Base-by-base conservation (phyloP, 2,329 filamentous ascomycete genomes). In the Zasmidium cellare region DNA sequence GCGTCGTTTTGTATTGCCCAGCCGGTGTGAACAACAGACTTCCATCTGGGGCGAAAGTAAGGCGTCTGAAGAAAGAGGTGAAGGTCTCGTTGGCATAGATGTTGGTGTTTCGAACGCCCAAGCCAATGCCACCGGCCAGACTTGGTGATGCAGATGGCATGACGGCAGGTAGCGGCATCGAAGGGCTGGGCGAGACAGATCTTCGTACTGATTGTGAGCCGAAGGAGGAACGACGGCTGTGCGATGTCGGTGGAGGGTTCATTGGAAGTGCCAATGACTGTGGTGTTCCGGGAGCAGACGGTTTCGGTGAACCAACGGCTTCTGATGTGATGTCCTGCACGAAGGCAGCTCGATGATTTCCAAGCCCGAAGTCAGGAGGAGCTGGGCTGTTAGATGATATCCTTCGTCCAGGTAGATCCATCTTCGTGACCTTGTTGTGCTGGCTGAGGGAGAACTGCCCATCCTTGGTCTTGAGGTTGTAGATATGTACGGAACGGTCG, bases 51-150 rank as follows among this genome's bases (percentile, higher is more conserved):
- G 96, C 92, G 71, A 99, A 99, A 0, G 93, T 92, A 51, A 99
- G 80, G 48, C 94, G 86, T 53, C 94, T 84, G 78, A 99, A 99
- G 77, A 99, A 99, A 0, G 94, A 97, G 0, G 93, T 97, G 59
- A 97, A 84, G 0, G 93, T 97, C 76, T 99, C 94, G 69, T 97
- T 97, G 47, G 92, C 92, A 72, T 99, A 99, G 47, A 99, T 87
- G 66, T 87, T 92, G 45, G 92, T 87, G 67, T 96, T 97, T 71
- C 88, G 91, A 53, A 91, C 84, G 9, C 60, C 88, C 88, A 57
- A 53, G 67, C 25, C 84, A 80, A 63, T 73, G 25, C 82, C 77
- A 57, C 84, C 83, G 18, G 86, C 84, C 9, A 92, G 87, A 67
- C 90, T 92, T 0, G 94, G 96, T 0, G 92, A 96, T 9, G 91